Evolutionary conservation across 2,329 filamentous ascomycete genomes (phyloP), one percentile per base, ranked within the genome.

Genomic region (Alternaria atra): DNA sequence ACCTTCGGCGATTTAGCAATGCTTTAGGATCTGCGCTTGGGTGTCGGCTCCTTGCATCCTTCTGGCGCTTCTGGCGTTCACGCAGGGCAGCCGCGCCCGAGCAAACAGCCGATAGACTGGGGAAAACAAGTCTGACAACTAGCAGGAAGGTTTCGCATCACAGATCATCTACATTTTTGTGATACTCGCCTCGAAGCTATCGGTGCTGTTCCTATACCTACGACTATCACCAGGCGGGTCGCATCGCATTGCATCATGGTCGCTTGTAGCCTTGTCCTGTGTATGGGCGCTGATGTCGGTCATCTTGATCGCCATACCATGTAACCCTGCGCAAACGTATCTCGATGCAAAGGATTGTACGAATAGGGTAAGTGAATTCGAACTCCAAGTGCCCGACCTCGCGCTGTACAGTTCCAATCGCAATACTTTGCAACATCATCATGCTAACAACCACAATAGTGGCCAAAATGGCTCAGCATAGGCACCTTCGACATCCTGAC

Each of bases 121-220:
- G 25, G 34, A 35, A 57, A 52, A 30, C 52, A 51, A 37, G 29
- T 53, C 64, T 72, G 53, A 72, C 66, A 44, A 10, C 46, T 39
- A 40, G 43, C 61, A 77, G 74, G 65, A 68, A 65, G 73, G 71
- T 23, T 72, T 77, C 37, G 71, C 65, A 3, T 65, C 73, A 4
- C 72, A 76, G 29, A 68, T 75, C n/a, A 61, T 77, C 13, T 76
- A 75, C 56, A 58, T 74, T 6, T 60, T 71, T 17, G 73, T 72
- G 4, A 42, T 77, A 34, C 61, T 72, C 17, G 61, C 72, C 2
- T 74, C 75, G 6, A 77, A 77, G 52, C 57, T 60, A 23, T 73
- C 73, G 1, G 67, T 75, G 2, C 40, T 76, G 5, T 65, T 72
- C 9, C 58, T 77, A 1, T 75, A 76, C 47, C 60, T 75, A 37